Percentiles rank a stretch among this genome's conserved stretches.
Evolutionary conservation across 495 filamentous ascomycete species (phyloP).

Genomic region (Trichoderma parareesei): DNA sequence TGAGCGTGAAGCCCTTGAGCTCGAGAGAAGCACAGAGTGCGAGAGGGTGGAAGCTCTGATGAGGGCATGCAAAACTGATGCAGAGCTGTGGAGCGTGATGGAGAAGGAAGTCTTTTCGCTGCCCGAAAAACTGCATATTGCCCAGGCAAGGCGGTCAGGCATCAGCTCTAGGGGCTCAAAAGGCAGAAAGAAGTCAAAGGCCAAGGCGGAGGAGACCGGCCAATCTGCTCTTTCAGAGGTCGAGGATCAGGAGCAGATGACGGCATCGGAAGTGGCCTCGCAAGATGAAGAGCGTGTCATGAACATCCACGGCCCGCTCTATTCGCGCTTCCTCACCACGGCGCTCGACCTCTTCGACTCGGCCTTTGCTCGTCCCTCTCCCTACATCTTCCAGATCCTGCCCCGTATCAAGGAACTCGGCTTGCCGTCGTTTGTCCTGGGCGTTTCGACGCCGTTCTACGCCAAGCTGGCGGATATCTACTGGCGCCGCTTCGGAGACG

Average conservation of each 20-base stretch:
- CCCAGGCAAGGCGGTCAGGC: conserved; percentile 12
- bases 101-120: conserved; percentile 61
- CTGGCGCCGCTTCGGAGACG: conserved; percentile 56
- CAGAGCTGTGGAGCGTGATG: conserved; percentile 63
- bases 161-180: conserved; percentile 7
- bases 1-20: conserved; percentile 25
- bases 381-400: conserved; percentile 53
- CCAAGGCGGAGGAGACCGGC: background rate
- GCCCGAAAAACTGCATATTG: conserved; percentile 34
- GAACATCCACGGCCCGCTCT: conserved; percentile 55
- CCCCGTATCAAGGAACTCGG: conserved; percentile 65
- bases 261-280: conserved; percentile 6
- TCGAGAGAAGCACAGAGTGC: conserved; percentile 30
- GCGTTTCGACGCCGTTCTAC: conserved; percentile 63
- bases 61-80: conserved; percentile 46
- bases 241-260: background rate
- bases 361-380: conserved; percentile 49
- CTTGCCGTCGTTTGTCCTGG: conserved; percentile 61
- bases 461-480: conserved; percentile 60
- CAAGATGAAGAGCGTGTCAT: conserved; percentile 29
- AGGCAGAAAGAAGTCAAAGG: conserved; percentile 12
- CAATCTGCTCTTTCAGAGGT: conserved; percentile 4
- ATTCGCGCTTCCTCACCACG: conserved; percentile 54
- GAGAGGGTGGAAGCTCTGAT: conserved; percentile 41
- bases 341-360: conserved; percentile 57